These are phyloP conservation scores for Sclerospora graminicola DNA, from an alignment of 352 stramenopile species.

Conservation along the genomic window DNA sequence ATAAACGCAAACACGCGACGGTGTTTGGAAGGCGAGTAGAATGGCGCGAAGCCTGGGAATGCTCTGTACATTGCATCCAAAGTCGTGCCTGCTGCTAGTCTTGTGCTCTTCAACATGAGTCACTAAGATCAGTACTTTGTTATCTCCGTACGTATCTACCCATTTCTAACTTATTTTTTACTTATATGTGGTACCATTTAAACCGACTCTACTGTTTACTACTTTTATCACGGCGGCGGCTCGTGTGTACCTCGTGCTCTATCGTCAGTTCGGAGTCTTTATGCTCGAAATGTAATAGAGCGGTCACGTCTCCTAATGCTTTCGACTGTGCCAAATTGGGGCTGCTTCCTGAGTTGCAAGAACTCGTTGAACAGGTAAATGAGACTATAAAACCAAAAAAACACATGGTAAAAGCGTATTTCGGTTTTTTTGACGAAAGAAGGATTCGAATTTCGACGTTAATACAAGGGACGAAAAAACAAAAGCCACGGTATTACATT, in stretches of 20 bases:
- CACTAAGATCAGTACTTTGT: no score
- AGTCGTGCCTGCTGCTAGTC: no score
- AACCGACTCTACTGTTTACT: no score
- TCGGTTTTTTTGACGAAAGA: slow-evolving; percentile 12
- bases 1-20: no score
- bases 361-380: slow-evolving; percentile 37
- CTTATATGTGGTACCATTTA: no score
- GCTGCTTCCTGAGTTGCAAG: slow-evolving; percentile 44
- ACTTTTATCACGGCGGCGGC: slow-evolving; percentile 7
- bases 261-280: slow-evolving; percentile 3
- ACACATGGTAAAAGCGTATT: background rate
- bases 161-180: no score
- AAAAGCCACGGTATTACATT: slow-evolving; percentile 63
- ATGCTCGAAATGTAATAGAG: slow-evolving; percentile 33
- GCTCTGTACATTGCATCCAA: no score
- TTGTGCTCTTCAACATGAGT: no score
- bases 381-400: background rate
- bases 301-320: slow-evolving; percentile 24
- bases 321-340: slow-evolving; percentile 63
- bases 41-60: no score
- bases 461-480: slow-evolving; percentile 37
- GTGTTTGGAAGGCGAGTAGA: no score
- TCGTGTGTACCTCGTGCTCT: slow-evolving; percentile 28
- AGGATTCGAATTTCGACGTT: slow-evolving; percentile 36
- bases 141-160: no score